A percentile compares a stretch with the other conserved stretches of the same genome.
phyloP scores from a whole-genome alignment of 164 flowering plant genomes.

The Tetracentron sinense region DNA sequence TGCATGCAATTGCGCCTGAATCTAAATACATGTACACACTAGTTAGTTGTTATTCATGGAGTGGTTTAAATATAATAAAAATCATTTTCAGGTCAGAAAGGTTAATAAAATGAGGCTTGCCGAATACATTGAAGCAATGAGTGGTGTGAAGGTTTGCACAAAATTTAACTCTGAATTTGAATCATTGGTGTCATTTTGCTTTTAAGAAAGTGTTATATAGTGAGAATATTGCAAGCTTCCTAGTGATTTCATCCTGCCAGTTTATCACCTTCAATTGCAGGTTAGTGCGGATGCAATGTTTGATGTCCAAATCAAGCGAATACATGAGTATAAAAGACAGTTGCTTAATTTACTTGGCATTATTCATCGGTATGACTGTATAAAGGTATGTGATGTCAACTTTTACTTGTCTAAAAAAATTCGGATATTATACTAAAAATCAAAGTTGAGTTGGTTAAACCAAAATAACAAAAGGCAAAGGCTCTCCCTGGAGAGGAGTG shows the following conservation, averaged over 20 bases:
- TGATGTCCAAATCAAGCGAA: slow-evolving; percentile 53
- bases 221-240: slow-evolving; percentile 2
- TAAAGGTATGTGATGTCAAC: slow-evolving; percentile 27
- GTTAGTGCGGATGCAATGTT: slow-evolving; percentile 50
- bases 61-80: not conserved
- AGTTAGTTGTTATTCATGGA: not conserved
- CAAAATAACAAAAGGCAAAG: too few relatives aligned
- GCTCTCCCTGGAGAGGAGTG: too few relatives aligned
- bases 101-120: slow-evolving; percentile 53
- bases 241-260: not conserved
- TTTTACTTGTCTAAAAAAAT: not conserved
- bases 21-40: not conserved
- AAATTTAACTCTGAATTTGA: not conserved
- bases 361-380: slow-evolving; percentile 47
- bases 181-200: not conserved
- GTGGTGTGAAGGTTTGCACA: slow-evolving; percentile 41
- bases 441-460: not conserved
- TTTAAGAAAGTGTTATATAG: not conserved
- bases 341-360: slow-evolving; percentile 44
- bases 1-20: not conserved
- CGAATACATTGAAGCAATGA: slow-evolving; percentile 49
- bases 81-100: slow-evolving; percentile 32
- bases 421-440: not conserved
- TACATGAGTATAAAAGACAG: slow-evolving; percentile 57
- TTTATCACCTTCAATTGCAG: slow-evolving; percentile 19